These are phyloP conservation scores for Marasmius oreades DNA, from an alignment of 1,284 basidiomycete genomes.

Conservation along the genomic window DNA sequence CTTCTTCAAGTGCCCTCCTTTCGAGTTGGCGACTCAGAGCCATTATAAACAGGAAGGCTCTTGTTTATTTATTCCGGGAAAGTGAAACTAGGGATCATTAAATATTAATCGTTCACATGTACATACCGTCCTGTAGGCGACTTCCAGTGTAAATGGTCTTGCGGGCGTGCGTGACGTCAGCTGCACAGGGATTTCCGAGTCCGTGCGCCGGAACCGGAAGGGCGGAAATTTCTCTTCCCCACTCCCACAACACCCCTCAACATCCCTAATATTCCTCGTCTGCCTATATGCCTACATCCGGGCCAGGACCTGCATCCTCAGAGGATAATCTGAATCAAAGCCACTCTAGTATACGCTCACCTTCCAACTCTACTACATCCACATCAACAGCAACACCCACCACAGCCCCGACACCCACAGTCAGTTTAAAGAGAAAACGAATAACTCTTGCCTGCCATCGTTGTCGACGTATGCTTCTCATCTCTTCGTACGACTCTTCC, in stretches of 20 bases:
- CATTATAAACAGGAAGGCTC: too few relatives aligned
- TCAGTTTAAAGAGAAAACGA: conserved; percentile 9
- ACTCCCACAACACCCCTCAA: background rate
- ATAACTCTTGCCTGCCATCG: conserved; percentile 15
- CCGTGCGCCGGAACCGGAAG: background rate
- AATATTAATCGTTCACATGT: too few relatives aligned
- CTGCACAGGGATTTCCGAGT: background rate
- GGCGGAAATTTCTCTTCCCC: background rate
- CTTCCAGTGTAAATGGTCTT: background rate
- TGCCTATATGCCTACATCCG: background rate
- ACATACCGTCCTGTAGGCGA: too few relatives aligned
- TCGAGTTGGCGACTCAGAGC: too few relatives aligned
- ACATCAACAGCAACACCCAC: background rate
- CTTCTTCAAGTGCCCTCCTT: too few relatives aligned
- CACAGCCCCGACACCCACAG: background rate
- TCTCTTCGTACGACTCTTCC: background rate
- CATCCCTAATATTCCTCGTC: background rate
- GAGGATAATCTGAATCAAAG: background rate
- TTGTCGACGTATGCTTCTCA: conserved; percentile 11
- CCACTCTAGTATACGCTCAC: background rate
- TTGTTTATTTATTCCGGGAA: too few relatives aligned
- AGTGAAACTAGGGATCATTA: too few relatives aligned
- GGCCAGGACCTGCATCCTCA: background rate
- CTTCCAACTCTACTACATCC: background rate
- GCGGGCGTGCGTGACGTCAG: background rate